phyloP scores from a whole-genome alignment of 225 moss, liverwort and hornwort genomes.

The Sphagnum contortum region DNA sequence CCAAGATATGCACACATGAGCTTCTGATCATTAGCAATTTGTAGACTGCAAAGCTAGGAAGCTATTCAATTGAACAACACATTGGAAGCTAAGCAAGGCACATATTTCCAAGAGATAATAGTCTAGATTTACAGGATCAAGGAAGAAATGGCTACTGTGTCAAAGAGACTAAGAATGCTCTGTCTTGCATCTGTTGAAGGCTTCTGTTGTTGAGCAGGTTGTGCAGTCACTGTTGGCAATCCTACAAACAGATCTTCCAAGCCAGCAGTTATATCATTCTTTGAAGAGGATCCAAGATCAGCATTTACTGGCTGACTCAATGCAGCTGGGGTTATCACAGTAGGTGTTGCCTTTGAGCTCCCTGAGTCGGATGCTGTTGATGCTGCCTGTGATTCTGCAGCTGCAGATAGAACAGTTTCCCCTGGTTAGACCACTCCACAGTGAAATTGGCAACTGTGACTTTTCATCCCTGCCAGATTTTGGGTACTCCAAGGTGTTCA shows the following conservation, averaged over 20 bases:
- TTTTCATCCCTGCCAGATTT: too few relatives aligned
- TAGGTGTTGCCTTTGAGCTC: conserved; percentile 18
- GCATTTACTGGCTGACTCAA: conserved; percentile 30
- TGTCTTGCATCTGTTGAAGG: conserved; percentile 57
- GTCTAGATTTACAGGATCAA: too few relatives aligned
- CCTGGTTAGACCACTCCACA: background rate
- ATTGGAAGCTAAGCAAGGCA: too few relatives aligned
- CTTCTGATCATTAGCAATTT: too few relatives aligned
- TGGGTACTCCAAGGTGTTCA: too few relatives aligned
- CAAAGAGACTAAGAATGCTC: conserved; percentile 92
- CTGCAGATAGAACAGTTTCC: conserved; percentile 15
- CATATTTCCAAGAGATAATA: too few relatives aligned
- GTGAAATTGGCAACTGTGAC: too few relatives aligned
- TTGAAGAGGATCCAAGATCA: conserved; percentile 20
- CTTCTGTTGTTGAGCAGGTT: conserved; percentile 29
- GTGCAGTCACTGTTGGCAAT: conserved; percentile 41
- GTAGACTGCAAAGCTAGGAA: too few relatives aligned
- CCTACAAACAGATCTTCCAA: conserved; percentile 81
- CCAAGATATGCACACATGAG: too few relatives aligned
- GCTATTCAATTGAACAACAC: too few relatives aligned
- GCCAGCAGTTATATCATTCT: conserved; percentile 60
- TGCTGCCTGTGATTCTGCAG: conserved; percentile 55
- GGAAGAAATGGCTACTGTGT: conserved; percentile 36
- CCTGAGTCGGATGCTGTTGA: conserved; percentile 24
- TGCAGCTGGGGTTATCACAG: conserved; percentile 9